Evolutionary conservation across 768 basidiomycete genomes (phyloP).

Genomic region (Tulasnella sp.): DNA sequence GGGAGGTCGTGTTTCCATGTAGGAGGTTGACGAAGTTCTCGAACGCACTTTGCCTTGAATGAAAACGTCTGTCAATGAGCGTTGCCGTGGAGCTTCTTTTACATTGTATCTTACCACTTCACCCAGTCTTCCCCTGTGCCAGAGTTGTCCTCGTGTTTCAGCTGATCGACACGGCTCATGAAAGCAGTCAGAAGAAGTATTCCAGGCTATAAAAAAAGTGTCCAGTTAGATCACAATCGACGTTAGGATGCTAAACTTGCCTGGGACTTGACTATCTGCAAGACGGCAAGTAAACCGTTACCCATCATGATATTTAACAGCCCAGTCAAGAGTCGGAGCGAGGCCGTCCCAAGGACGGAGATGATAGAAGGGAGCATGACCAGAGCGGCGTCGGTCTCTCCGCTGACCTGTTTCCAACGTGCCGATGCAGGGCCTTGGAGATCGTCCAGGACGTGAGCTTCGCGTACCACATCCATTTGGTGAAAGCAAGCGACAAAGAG

Average conservation of each 20-base stretch:
- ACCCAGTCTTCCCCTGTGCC: conserved; percentile 65
- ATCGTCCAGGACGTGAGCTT: conserved; percentile 62
- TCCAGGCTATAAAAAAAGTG: conserved; percentile 56
- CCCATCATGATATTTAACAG: conserved; percentile 69
- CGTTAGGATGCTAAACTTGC: conserved; percentile 36
- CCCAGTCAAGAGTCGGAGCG: conserved; percentile 74
- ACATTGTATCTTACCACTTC: conserved; percentile 50
- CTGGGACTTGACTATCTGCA: conserved; percentile 63
- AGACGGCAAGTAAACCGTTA: conserved; percentile 55
- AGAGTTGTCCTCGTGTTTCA: conserved; percentile 62
- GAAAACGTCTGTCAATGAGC: conserved; percentile 15
- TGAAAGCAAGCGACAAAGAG: conserved; percentile 89
- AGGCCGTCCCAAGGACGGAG: conserved; percentile 66
- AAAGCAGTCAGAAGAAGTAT: conserved; percentile 83
- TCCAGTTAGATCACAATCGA: not conserved
- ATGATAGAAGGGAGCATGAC: conserved; percentile 79
- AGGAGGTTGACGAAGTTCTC: conserved; percentile 77
- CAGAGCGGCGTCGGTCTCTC: conserved; percentile 85
- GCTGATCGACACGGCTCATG: conserved; percentile 83
- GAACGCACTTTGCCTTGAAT: conserved; percentile 71
- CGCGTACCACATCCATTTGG: conserved; percentile 81
- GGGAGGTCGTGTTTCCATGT: conserved; percentile 57
- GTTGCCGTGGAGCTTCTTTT: too few species aligned
- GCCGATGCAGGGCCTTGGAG: conserved; percentile 36
- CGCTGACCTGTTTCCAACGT: conserved; percentile 61